Evolutionary conservation across 805 yeast species (phyloP).

Genomic region (Wickerhamiella sergipiensis): DNA sequence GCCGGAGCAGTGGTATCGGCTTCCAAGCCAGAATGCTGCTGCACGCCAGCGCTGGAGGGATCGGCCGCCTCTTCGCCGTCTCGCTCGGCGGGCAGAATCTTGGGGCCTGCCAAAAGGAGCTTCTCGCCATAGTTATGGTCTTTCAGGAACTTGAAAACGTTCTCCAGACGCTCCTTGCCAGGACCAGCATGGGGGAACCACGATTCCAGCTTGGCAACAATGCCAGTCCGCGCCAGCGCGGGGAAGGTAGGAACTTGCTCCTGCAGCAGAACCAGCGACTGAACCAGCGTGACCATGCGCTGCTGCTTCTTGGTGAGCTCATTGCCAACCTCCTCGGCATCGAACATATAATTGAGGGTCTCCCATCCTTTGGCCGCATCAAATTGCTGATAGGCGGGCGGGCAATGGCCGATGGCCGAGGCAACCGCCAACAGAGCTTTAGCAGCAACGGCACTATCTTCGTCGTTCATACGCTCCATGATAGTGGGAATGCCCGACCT

Average conservation of each 20-base stretch:
- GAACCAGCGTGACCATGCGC: slow-evolving; percentile 1
- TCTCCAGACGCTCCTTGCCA: slow-evolving; percentile 1
- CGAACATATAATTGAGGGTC: slow-evolving; percentile 26
- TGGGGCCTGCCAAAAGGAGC: background rate
- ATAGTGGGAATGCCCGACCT: slow-evolving; percentile 21
- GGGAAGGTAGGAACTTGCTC: background rate
- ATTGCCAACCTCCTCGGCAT: background rate
- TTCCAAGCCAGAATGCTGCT: background rate
- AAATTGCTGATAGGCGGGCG: slow-evolving; percentile 42
- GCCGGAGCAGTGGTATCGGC: background rate
- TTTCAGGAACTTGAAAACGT: background rate
- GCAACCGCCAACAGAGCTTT: slow-evolving; percentile 74
- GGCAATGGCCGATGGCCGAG: slow-evolving; percentile 56
- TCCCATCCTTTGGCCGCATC: slow-evolving; percentile 50
- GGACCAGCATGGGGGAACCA: background rate
- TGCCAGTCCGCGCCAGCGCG: background rate
- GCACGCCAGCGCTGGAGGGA: background rate
- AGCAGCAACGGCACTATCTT: slow-evolving; percentile 28
- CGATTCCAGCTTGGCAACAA: background rate
- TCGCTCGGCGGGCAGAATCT: background rate
- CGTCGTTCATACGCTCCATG: slow-evolving; percentile 18
- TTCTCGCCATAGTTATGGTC: background rate
- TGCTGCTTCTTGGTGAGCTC: background rate
- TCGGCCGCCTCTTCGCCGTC: background rate
- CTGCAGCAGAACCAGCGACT: background rate